These are phyloP conservation scores for Xylariaceae sp. DNA, from an alignment of 2,329 filamentous ascomycete species.

Conservation along the genomic window DNA sequence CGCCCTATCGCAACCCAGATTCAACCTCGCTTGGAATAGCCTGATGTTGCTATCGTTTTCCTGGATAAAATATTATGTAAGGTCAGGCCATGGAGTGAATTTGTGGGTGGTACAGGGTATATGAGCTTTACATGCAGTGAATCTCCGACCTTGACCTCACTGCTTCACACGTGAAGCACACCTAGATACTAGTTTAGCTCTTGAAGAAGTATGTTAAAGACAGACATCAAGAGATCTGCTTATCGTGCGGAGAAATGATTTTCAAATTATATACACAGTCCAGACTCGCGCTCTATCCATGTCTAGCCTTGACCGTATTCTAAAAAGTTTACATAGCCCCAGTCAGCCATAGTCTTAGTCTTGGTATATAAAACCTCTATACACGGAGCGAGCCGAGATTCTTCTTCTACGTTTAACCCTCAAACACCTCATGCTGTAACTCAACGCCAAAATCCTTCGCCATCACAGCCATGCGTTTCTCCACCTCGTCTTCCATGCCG, in stretches of 20 bases:
- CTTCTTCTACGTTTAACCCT: conserved; percentile 62
- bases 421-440: conserved; percentile 86
- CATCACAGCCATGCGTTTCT: conserved; percentile 84
- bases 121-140: too few relatives aligned
- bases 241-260: not conserved
- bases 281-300: not conserved
- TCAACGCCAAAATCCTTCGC: conserved; percentile 93
- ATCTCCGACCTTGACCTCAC: too few relatives aligned
- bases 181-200: too few relatives aligned
- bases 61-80: too few relatives aligned
- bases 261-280: conserved; percentile 1
- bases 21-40: too few relatives aligned
- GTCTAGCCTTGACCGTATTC: conserved; percentile 10
- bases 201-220: too few relatives aligned
- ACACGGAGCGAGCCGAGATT: conserved; percentile 28
- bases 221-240: too few relatives aligned
- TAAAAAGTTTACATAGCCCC: conserved; percentile 23
- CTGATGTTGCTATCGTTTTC: too few relatives aligned
- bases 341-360: conserved; percentile 2
- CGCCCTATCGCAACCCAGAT: too few relatives aligned
- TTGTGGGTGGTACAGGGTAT: too few relatives aligned
- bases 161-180: too few relatives aligned
- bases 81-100: too few relatives aligned
- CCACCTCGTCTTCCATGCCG: conserved; percentile 95
- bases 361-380: conserved; percentile 7